These are phyloP conservation scores for Ilyonectria robusta DNA, from an alignment of 2,329 filamentous ascomycete species.

Conservation along the genomic window DNA sequence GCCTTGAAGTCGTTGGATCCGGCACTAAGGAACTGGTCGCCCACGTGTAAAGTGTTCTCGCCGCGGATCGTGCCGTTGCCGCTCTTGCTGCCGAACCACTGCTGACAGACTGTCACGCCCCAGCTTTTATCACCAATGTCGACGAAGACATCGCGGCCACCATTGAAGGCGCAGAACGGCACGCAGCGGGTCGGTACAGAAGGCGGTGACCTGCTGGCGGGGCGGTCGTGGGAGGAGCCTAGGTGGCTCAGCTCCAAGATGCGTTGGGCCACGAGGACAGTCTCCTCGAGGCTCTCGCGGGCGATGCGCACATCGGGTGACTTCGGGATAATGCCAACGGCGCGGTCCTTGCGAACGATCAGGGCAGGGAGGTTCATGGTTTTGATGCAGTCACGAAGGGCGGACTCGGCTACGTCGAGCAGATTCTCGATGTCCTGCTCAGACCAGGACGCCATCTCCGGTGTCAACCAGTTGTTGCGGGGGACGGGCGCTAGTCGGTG, in stretches of 20 bases:
- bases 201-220: conserved; percentile 42
- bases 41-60: conserved; percentile 90
- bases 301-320: conserved; percentile 77
- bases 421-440: conserved; percentile 83
- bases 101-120: conserved; percentile 93
- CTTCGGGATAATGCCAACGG: conserved; percentile 82
- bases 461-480: conserved; percentile 78
- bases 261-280: conserved; percentile 93
- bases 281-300: conserved; percentile 94
- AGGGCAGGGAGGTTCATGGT: conserved; percentile 84
- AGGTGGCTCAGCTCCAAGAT: conserved; percentile 85
- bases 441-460: conserved; percentile 83
- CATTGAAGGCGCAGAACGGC: conserved; percentile 98
- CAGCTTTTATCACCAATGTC: conserved; percentile 98
- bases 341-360: conserved; percentile 89
- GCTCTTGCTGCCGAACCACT: conserved; percentile 78
- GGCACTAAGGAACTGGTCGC: conserved; percentile 96
- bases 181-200: conserved; percentile 58
- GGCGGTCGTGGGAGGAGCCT: conserved; percentile 50
- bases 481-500: conserved; percentile 79
- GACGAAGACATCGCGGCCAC: conserved; percentile 97
- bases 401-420: conserved; percentile 90
- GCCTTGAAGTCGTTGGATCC: conserved; percentile 98
- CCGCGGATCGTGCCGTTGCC: conserved; percentile 69
- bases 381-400: conserved; percentile 84